Base-by-base conservation (phyloP, 2,329 filamentous ascomycete genomes). In the Albophoma yamanashiensis region DNA sequence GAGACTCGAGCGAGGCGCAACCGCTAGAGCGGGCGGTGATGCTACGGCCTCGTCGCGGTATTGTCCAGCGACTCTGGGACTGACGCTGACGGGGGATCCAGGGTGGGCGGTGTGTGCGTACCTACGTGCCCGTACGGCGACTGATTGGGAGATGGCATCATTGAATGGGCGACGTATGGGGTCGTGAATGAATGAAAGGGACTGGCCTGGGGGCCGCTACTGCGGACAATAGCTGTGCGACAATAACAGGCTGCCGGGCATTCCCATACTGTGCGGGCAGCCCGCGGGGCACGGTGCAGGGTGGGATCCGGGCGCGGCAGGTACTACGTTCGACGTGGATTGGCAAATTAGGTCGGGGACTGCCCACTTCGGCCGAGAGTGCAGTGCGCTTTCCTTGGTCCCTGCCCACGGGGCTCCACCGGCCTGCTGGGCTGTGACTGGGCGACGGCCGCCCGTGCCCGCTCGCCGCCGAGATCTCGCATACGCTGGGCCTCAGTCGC, bases 181-280 rank as follows among this genome's bases (percentile, higher is more conserved):
- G 27, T 52, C 47, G 20, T 52, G 47, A 52, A 52, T 52, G 47
- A 31, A n/a, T n/a, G 17, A n/a, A 31, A 27, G 4, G 45, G 25
- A 27, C 27, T 31, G 47, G 25, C 47, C 39, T 42, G 55, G 55
- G 55, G 55, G 55, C 55, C 36, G 47, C 47, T 42, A 56, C 55
- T 56, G 55, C 39, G 55, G 55, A 56, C 55, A 56, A 56, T 56
- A 56, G 55, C 36, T 42, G 55, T 39, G 39, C 55, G 38, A 56
- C 39, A 56, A 56, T 56, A 56, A 56, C 38, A 42, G 40, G 55
- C 25, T 14, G 9, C 6, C 39, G 3, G 47, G 27, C 9, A 31
- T 20, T 8, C n/a, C 15, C 55, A 42, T 42, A 56, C 55, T 42
- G 55, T 56, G 55, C 39, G 25, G 38, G 9, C n/a, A 20, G 22